Percentiles rank a stretch among this genome's conserved stretches.
Evolutionary conservation across 176 grass and related monocot species (phyloP).

Genomic region (Ensete glaucum): DNA sequence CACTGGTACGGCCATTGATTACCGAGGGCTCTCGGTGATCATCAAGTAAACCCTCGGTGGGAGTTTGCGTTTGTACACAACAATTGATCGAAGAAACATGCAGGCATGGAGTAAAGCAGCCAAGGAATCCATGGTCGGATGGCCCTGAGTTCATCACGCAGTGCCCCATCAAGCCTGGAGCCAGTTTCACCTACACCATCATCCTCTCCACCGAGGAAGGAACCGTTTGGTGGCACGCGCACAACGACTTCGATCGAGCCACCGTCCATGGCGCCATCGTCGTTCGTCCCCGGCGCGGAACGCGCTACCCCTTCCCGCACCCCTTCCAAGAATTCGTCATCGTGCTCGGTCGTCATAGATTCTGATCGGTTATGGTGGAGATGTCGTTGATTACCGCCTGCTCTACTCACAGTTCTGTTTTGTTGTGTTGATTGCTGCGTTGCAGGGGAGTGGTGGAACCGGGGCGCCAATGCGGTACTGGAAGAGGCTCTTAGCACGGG

Average conservation of each 20-base stretch:
- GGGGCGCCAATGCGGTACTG: not conserved
- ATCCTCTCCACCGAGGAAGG: conserved; percentile 9
- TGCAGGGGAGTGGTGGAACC: conserved; percentile 13
- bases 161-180: not conserved
- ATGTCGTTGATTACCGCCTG: no score
- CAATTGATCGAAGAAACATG: not conserved
- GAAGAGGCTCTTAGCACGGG: not conserved
- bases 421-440: no score
- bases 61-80: not conserved
- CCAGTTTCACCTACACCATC: not conserved
- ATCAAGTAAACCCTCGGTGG: not conserved
- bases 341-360: not conserved
- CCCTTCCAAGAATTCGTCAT: conserved; percentile 1
- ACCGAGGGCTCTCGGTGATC: not conserved
- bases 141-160: conserved; percentile 8
- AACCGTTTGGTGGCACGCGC: conserved; percentile 14
- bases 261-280: conserved; percentile 13
- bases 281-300: not conserved
- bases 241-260: conserved; percentile 4
- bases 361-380: no score
- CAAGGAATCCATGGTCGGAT: conserved; percentile 17
- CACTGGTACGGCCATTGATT: conserved; percentile 2
- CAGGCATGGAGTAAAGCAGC: conserved; percentile 14
- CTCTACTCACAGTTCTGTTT: no score
- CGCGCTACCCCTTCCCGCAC: not conserved